A percentile compares a stretch with the other conserved stretches of the same genome.
phyloP scores from a whole-genome alignment of 768 basidiomycete species.

The Lepiota venenata region DNA sequence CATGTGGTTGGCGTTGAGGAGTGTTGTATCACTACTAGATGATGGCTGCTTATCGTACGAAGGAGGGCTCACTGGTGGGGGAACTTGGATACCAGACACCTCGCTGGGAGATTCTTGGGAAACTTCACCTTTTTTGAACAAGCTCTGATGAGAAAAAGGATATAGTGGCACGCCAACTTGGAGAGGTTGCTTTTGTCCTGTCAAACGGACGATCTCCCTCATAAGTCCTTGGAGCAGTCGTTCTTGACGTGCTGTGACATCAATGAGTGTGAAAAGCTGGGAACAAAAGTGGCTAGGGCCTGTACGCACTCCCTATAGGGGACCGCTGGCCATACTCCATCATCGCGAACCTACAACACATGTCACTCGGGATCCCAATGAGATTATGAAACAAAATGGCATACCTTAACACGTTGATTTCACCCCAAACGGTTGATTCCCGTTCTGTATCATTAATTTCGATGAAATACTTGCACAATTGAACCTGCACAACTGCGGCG shows the following conservation, averaged over 20 bases:
- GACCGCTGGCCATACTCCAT: conserved; percentile 75
- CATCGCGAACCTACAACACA: conserved; percentile 68
- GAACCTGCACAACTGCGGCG: conserved; percentile 82
- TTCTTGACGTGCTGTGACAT: conserved; percentile 69
- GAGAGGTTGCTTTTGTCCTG: conserved; percentile 74
- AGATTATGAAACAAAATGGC: conserved; percentile 13
- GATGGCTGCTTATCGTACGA: conserved; percentile 28
- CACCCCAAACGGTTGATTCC: conserved; percentile 82
- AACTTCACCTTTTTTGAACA: conserved; percentile 51
- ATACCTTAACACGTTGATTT: conserved; percentile 80
- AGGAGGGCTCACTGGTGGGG: conserved; percentile 34
- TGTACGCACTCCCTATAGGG: conserved; percentile 73
- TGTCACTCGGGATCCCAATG: background rate
- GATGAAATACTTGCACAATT: conserved; percentile 83
- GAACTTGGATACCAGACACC: conserved; percentile 22
- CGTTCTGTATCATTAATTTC: conserved; percentile 71
- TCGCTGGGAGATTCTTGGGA: conserved; percentile 4
- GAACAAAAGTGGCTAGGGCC: background rate
- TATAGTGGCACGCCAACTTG: conserved; percentile 79
- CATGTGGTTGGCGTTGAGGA: background rate
- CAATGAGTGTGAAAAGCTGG: conserved; percentile 2
- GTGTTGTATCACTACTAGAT: conserved; percentile 15
- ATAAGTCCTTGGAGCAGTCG: conserved; percentile 78
- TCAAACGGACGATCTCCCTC: conserved; percentile 82
- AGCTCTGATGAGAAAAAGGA: conserved; percentile 69